Evolutionary conservation across 2,329 filamentous ascomycete species (phyloP).

Genomic region (Pezicula rhizophila): DNA sequence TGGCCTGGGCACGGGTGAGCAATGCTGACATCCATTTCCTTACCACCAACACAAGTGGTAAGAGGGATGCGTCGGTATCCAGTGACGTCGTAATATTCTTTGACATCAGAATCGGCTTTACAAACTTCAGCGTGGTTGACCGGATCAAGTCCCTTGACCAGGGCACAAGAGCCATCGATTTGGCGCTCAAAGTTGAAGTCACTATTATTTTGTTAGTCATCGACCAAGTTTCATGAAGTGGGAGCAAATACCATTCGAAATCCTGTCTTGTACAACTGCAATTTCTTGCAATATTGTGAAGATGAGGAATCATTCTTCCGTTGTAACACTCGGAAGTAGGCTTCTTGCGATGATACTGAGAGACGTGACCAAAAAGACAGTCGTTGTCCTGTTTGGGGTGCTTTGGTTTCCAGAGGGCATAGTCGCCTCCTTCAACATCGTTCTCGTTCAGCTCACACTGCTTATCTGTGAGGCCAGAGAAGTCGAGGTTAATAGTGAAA

Average conservation of each 20-base stretch:
- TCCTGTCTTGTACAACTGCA: conserved; percentile 81
- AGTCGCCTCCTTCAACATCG: conserved; percentile 59
- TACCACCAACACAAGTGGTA: conserved; percentile 76
- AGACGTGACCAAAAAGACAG: conserved; percentile 88
- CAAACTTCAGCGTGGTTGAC: conserved; percentile 54
- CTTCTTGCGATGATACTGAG: conserved; percentile 88
- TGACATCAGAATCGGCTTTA: conserved; percentile 55
- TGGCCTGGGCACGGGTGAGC: conserved; percentile 67
- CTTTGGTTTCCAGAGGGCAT: conserved; percentile 79
- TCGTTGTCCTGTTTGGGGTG: conserved; percentile 74
- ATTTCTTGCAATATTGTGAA: conserved; percentile 65
- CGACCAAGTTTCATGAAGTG: background rate
- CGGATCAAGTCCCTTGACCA: conserved; percentile 68
- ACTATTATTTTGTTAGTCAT: conserved; percentile 37
- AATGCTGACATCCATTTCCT: conserved; percentile 60
- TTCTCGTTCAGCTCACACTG: conserved; percentile 65
- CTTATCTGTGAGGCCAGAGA: conserved; percentile 69
- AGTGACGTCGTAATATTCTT: conserved; percentile 77
- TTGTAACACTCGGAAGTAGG: conserved; percentile 76
- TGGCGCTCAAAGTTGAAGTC: conserved; percentile 91
- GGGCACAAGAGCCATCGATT: conserved; percentile 66
- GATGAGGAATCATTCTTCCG: conserved; percentile 60
- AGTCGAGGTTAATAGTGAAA: conserved; percentile 80
- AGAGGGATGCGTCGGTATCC: conserved; percentile 87
- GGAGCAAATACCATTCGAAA: conserved; percentile 74